Percentiles rank a stretch among this genome's conserved stretches.
Conservation (phyloP, 345 rosid species). For the Microthlaspi erraticum region DNA sequence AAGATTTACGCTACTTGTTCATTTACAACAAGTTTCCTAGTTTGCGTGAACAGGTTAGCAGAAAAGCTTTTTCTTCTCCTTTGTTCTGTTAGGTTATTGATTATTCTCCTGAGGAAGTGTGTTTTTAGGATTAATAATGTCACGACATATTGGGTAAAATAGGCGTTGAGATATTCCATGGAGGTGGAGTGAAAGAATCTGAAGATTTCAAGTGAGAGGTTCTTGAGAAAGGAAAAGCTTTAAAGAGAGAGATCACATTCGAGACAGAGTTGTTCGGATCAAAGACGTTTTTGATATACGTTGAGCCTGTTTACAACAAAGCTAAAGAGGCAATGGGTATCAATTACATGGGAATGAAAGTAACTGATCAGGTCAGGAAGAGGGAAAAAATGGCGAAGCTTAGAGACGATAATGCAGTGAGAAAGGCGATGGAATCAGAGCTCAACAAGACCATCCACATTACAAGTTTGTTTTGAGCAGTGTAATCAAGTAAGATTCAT, state of each 20-base stretch:
- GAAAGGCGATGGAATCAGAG: constrained; percentile 95
- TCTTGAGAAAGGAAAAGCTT: constrained; percentile 81
- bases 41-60: constrained; percentile 74
- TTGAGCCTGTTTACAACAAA: constrained; percentile 91
- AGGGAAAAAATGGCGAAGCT: constrained; percentile 88
- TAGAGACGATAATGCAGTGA: constrained; percentile 94
- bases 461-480: constrained; percentile 60
- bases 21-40: constrained; percentile 92
- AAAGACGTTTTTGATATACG: constrained; percentile 87
- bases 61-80: neutral
- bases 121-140: too few relatives aligned
- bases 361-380: constrained; percentile 92
- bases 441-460: constrained; percentile 92
- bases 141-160: constrained; percentile 94
- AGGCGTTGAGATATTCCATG: constrained; percentile 84
- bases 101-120: neutral
- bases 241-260: constrained; percentile 90
- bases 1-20: constrained; percentile 84
- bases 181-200: constrained; percentile 92
- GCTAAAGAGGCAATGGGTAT: constrained; percentile 85
- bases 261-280: constrained; percentile 84
- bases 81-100: constrained; percentile 1
- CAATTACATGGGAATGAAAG: constrained; percentile 97
- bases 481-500: neutral
- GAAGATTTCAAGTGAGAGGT: constrained; percentile 95